A percentile compares a stretch with the other conserved stretches of the same genome.
Evolutionary conservation across 306 rosid genomes (phyloP).

Genomic region (Styphnolobium japonicum): DNA sequence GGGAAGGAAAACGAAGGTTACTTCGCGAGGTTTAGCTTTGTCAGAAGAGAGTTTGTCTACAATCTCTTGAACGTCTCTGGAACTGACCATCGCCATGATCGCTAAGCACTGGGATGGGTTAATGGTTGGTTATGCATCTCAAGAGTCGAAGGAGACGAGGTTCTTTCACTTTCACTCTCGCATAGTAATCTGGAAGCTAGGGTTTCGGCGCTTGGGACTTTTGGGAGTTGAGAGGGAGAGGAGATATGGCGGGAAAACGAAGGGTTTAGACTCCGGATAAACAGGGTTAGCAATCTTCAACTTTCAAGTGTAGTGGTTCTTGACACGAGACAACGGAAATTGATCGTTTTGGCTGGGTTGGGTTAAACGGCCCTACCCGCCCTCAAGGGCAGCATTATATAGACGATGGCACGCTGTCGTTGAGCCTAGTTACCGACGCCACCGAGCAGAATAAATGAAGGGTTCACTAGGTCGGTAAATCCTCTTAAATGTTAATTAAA

Average conservation of each 20-base stretch:
- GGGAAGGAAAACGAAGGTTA: constrained; percentile 30
- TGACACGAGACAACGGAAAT: not conserved
- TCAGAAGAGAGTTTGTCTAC: constrained; percentile 76
- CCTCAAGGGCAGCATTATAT: too few relatives aligned
- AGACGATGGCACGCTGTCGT: too few relatives aligned
- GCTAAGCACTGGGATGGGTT: constrained; percentile 14
- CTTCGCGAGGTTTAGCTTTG: constrained; percentile 86
- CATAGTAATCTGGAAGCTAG: constrained; percentile 14
- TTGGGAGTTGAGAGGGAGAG: constrained; percentile 1
- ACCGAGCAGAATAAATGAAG: too few relatives aligned
- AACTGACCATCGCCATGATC: constrained; percentile 45
- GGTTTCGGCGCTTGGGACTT: not conserved
- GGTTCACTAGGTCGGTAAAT: too few relatives aligned
- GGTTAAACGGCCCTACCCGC: too few relatives aligned
- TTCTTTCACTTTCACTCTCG: too few relatives aligned
- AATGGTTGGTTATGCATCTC: not conserved
- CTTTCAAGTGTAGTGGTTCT: too few relatives aligned
- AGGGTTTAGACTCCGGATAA: constrained; percentile 17
- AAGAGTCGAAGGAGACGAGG: not conserved
- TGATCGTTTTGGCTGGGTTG: not conserved
- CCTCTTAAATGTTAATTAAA: too few relatives aligned
- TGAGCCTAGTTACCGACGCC: too few relatives aligned
- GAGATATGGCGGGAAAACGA: constrained; percentile 41
- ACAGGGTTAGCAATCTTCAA: too few relatives aligned
- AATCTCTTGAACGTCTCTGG: constrained; percentile 80